A percentile compares a stretch with the other conserved stretches of the same genome.
Conservation (phyloP, 805 yeast genomes). For the Candida boidinii region DNA sequence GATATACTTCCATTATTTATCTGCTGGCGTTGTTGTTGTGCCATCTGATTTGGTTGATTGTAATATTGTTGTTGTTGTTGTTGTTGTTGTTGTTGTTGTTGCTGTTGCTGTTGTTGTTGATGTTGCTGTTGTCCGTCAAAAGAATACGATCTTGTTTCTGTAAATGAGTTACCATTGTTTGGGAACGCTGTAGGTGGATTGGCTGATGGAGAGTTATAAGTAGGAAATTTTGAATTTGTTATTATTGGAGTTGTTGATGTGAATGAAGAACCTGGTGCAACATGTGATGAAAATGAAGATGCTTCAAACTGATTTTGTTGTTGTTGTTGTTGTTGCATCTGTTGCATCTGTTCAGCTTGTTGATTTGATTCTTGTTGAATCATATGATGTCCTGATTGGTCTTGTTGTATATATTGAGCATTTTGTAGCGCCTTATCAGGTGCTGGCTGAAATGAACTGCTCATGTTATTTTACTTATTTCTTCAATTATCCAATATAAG, state of each 20-base stretch:
- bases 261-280: constrained; percentile 1
- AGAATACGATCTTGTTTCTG: constrained; percentile 19
- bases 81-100: constrained; percentile 3
- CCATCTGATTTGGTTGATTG: too few species aligned
- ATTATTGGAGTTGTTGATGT: constrained; percentile 12
- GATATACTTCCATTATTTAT: too few species aligned
- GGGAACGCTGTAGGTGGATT: constrained; percentile 19
- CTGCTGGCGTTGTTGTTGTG: too few species aligned
- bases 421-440: too few species aligned
- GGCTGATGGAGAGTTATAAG: constrained; percentile 26
- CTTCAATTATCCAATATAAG: too few species aligned
- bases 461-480: too few species aligned
- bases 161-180: constrained; percentile 15
- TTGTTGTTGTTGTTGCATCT: constrained; percentile 6
- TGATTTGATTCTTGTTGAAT: constrained; percentile 2
- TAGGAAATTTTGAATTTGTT: constrained; percentile 3
- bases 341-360: constrained; percentile 1
- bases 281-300: constrained; percentile 6
- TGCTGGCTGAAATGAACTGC: too few species aligned
- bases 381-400: constrained; percentile 2
- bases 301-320: constrained; percentile 4
- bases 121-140: constrained; percentile 10
- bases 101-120: constrained; percentile 2
- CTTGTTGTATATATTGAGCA: constrained; percentile 6
- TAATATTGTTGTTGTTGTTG: too few species aligned